Conservation (phyloP, 1,139 yeast genomes). For the Kurtzmaniella quercitrusa region DNA sequence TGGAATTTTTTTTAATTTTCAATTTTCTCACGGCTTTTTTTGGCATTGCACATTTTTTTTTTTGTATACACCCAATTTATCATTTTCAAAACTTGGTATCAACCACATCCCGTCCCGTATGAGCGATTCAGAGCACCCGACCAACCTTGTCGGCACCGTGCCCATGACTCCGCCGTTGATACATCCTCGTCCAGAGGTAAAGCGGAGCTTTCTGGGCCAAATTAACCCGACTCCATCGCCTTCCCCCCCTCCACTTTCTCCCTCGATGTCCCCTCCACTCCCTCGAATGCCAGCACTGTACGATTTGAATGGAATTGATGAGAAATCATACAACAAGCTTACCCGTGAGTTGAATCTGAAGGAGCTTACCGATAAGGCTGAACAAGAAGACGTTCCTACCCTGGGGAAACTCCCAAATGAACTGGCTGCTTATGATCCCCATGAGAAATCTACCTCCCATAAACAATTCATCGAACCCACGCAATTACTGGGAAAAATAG, state of each 20-base stretch:
- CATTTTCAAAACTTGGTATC: not conserved
- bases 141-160: not conserved
- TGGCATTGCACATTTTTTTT: not conserved
- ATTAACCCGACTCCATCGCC: slow-evolving; percentile 3
- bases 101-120: not conserved
- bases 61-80: not conserved
- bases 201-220: not conserved
- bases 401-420: not conserved
- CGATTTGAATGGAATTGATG: slow-evolving; percentile 46
- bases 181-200: not conserved
- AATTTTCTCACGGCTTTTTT: not conserved
- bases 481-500: not conserved
- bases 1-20: not conserved
- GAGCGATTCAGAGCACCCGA: slow-evolving; percentile 1
- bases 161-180: slow-evolving; percentile 1
- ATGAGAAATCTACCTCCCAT: not conserved
- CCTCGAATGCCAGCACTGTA: slow-evolving; percentile 62
- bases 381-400: not conserved
- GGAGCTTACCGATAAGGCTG: not conserved
- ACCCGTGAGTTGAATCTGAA: slow-evolving; percentile 6
- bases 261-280: slow-evolving; percentile 16
- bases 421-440: not conserved
- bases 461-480: not conserved
- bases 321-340: slow-evolving; percentile 19
- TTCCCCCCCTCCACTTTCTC: not conserved